phyloP scores from a whole-genome alignment of 1,284 basidiomycete species.

The Rhodotorula sp. region DNA sequence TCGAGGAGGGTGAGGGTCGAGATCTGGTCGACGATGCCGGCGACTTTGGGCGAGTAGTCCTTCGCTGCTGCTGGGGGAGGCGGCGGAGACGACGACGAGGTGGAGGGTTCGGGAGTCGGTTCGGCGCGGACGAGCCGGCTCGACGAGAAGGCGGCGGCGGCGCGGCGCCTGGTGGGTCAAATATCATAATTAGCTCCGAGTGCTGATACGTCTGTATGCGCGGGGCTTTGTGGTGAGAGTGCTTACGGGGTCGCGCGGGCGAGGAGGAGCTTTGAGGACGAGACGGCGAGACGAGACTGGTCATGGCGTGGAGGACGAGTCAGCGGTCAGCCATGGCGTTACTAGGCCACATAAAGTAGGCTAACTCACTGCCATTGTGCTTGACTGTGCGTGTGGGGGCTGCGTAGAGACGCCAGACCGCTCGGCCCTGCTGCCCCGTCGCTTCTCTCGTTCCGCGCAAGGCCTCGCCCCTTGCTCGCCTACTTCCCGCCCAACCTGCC shows the following conservation, averaged over 20 bases:
- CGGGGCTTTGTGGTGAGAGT: not conserved
- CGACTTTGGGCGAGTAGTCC: conserved; percentile 61
- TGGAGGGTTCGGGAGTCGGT: conserved; percentile 8
- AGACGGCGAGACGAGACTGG: conserved; percentile 1
- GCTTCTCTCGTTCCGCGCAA: not conserved
- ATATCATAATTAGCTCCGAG: not conserved
- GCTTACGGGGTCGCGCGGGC: conserved; percentile 8
- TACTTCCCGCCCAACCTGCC: not conserved
- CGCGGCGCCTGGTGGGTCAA: not conserved
- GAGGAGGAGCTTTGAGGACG: conserved; percentile 6
- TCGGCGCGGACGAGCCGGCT: conserved; percentile 9
- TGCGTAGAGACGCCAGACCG: too few relatives aligned
- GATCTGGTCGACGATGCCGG: conserved; percentile 88
- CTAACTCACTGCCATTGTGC: not conserved
- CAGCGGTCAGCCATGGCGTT: not conserved
- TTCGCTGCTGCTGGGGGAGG: conserved; percentile 13
- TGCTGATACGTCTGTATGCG: too few relatives aligned
- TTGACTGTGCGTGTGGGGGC: not conserved
- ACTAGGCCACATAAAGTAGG: too few relatives aligned
- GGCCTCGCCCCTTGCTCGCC: not conserved
- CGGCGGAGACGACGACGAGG: conserved; percentile 4
- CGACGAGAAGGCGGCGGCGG: conserved; percentile 15
- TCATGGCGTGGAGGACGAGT: not conserved
- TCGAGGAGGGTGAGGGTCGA: conserved; percentile 86
- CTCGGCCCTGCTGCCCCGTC: too few relatives aligned